These are phyloP conservation scores for Pseudocercospora fuligena DNA, from an alignment of 2,329 filamentous ascomycete species.

Conservation along the genomic window DNA sequence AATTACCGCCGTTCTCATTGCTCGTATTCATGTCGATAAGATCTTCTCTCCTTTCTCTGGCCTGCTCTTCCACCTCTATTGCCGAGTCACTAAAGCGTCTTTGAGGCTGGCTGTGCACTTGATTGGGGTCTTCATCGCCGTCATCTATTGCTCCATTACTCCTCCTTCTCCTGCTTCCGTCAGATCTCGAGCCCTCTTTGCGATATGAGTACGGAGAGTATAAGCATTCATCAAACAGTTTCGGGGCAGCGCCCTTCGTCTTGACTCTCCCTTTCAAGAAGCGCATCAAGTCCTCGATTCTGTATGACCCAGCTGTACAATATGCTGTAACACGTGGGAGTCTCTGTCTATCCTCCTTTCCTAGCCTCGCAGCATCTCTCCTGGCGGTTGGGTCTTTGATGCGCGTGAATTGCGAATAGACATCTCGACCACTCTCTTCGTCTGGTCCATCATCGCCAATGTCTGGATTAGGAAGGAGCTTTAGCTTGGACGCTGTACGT, in stretches of 20 bases:
- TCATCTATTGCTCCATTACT: slow-evolving; percentile 19
- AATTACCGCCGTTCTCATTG: slow-evolving; percentile 21
- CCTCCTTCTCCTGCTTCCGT: slow-evolving; percentile 28
- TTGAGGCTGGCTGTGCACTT: slow-evolving; percentile 48
- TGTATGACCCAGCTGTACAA: slow-evolving; percentile 90
- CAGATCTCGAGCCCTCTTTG: slow-evolving; percentile 26
- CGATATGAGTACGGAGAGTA: slow-evolving; percentile 90
- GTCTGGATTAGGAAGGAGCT: slow-evolving; percentile 91
- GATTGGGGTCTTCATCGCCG: slow-evolving; percentile 20
- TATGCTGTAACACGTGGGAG: slow-evolving; percentile 94
- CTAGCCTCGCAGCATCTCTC: slow-evolving; percentile 86
- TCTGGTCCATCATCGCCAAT: slow-evolving; percentile 76
- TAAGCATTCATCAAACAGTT: slow-evolving; percentile 95
- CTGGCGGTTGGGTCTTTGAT: slow-evolving; percentile 96
- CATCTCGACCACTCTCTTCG: slow-evolving; percentile 90
- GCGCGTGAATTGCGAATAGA: slow-evolving; percentile 95
- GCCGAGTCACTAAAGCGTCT: slow-evolving; percentile 76
- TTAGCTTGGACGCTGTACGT: slow-evolving; percentile 94
- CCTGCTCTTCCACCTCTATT: slow-evolving; percentile 65
- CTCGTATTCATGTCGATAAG: slow-evolving; percentile 39
- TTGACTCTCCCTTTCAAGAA: slow-evolving; percentile 86
- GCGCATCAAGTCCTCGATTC: slow-evolving; percentile 85
- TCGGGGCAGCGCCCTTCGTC: slow-evolving; percentile 79
- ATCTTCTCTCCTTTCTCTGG: slow-evolving; percentile 42
- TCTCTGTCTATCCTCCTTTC: slow-evolving; percentile 87